Base-by-base conservation (phyloP, 192 early-diverging fungal species). In the Physocladia obscura region DNA sequence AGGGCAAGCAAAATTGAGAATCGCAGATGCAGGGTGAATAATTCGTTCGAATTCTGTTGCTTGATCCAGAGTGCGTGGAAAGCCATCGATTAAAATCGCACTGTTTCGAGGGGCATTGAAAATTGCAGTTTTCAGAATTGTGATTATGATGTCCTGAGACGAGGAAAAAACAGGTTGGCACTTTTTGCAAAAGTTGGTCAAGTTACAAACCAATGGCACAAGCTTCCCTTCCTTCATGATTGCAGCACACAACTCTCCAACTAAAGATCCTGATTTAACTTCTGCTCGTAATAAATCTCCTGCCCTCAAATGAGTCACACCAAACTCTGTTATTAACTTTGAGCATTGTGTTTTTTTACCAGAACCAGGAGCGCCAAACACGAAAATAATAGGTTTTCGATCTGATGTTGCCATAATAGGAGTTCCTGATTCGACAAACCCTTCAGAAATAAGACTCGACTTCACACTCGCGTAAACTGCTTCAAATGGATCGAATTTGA, bases 281-380 rank as follows among this genome's bases (percentile, higher is more conserved):
- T 99, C 96, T n/a, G 81, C 93, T 30, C 97, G 90, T 51, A 99
- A 81, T 6, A 99, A 79, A 76, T 98, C 97, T 30, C 97, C 97
- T 22, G 96, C 95, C 31, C 93, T 96, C 51, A 99, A 81, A 67
- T 98, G 97, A 24, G 90, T 90, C 77, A 94, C 93, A 32, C 91
- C 91, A 80, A 88, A 96, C 62, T 98, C 95, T 21, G 86, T 71
- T 5, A 89, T 89, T n/a, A 99, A 77, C 22, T 86, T 85, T 1
- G 77, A 89, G 71, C 94, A 96, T 74, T 98, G 92, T 13, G 97
- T 99, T 30, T 94, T 94, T 61, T 63, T 77, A 36, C 78, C 80
- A 57, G 76, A 76, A 36, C 80, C 80, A 54, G 80, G 80, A 32
- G 76, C 80, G 44, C 79, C 59, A 11, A 62, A 27, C 4, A 62